phyloP scores from a whole-genome alignment of 2,329 filamentous ascomycete genomes.

The Colletotrichum godetiae region DNA sequence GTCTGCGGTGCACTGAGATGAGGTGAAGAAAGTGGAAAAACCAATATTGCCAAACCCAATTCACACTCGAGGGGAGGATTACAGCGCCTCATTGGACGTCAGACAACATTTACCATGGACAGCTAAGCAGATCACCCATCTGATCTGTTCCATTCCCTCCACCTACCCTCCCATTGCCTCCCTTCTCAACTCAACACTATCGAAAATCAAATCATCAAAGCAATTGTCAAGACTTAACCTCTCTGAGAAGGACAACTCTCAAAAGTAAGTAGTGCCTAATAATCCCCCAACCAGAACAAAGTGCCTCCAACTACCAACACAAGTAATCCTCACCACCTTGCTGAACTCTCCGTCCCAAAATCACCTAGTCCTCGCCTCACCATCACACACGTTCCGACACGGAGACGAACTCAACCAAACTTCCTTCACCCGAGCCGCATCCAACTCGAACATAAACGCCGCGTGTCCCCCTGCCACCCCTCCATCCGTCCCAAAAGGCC shows the following conservation, averaged over 20 bases:
- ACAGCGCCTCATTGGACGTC: not conserved
- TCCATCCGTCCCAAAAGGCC: not conserved
- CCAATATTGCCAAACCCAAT: not conserved
- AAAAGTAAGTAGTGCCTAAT: no score
- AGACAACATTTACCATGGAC: not conserved
- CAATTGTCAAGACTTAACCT: not conserved
- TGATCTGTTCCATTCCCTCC: not conserved
- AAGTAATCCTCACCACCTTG: not conserved
- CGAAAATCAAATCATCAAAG: not conserved
- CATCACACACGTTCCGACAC: not conserved
- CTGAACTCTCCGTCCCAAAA: not conserved
- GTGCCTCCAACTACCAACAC: not conserved
- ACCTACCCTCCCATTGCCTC: not conserved
- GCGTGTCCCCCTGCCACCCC: not conserved
- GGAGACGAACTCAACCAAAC: not conserved
- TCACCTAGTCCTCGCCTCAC: not conserved
- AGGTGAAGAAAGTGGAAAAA: not conserved
- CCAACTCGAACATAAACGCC: not conserved
- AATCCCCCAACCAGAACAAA: no score
- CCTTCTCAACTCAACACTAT: not conserved
- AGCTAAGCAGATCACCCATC: not conserved
- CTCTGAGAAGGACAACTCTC: not conserved
- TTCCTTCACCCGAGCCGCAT: not conserved
- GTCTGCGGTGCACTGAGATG: not conserved
- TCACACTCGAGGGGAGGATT: not conserved